Percentiles rank a stretch among this genome's conserved stretches.
phyloP scores from a whole-genome alignment of 805 yeast species.

The Candida ficus region DNA sequence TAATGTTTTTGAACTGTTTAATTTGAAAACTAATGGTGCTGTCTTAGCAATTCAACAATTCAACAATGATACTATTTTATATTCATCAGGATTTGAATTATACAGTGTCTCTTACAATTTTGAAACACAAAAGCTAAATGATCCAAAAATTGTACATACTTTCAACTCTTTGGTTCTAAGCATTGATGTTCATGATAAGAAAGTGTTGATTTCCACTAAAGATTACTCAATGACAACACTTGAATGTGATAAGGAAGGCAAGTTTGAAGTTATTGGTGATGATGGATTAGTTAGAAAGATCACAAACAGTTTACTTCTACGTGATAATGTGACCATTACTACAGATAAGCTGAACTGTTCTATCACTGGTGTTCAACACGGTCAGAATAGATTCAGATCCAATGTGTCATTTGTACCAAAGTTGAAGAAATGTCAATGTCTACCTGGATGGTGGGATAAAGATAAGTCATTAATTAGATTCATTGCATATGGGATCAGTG shows the following conservation, averaged over 20 bases:
- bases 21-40: slow-evolving; percentile 19
- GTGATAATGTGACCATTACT: slow-evolving; percentile 13
- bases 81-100: slow-evolving; percentile 15
- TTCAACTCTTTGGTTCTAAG: slow-evolving; percentile 15
- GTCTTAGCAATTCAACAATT: slow-evolving; percentile 20
- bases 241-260: no score
- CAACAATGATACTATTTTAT: slow-evolving; percentile 12
- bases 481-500: slow-evolving; percentile 31
- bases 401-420: slow-evolving; percentile 30
- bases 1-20: slow-evolving; percentile 14
- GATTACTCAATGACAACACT: slow-evolving; percentile 24
- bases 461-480: slow-evolving; percentile 15
- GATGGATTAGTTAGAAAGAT: slow-evolving; percentile 21
- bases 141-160: slow-evolving; percentile 7
- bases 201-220: slow-evolving; percentile 25
- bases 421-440: slow-evolving; percentile 23
- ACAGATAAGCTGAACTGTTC: slow-evolving; percentile 21
- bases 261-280: no score
- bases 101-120: slow-evolving; percentile 13
- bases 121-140: slow-evolving; percentile 12
- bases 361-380: slow-evolving; percentile 10
- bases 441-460: slow-evolving; percentile 28
- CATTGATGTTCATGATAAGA: slow-evolving; percentile 19
- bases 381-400: slow-evolving; percentile 13
- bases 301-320: slow-evolving; percentile 12